phyloP scores from a whole-genome alignment of 2,329 filamentous ascomycete genomes.

The Penicillium sp. region DNA sequence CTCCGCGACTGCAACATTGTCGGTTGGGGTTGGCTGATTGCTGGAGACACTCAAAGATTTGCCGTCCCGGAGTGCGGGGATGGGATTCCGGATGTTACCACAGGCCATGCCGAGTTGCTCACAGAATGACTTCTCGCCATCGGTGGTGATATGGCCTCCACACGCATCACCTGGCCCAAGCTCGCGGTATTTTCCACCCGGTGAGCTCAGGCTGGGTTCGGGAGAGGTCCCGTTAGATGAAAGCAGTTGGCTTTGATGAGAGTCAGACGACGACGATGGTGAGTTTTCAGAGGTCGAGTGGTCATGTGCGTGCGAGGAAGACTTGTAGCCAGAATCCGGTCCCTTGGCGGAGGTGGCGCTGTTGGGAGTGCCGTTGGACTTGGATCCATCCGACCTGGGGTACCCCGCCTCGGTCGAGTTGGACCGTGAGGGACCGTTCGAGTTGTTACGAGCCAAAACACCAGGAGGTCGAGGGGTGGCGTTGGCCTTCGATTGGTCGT shows the following conservation, averaged over 20 bases:
- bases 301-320: constrained; percentile 23
- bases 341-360: constrained; percentile 16
- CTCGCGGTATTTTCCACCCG: constrained; percentile 39
- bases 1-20: constrained; percentile 7
- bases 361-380: constrained; percentile 12
- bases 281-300: constrained; percentile 47
- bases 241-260: constrained; percentile 43
- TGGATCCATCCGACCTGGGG: constrained; percentile 9
- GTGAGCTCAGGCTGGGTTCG: constrained; percentile 47
- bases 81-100: constrained; percentile 47
- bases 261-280: constrained; percentile 51
- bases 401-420: constrained; percentile 11
- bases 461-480: constrained; percentile 29
- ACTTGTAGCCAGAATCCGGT: constrained; percentile 21
- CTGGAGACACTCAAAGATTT: constrained; percentile 33
- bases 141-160: constrained; percentile 28
- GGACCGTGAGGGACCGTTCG: constrained; percentile 14
- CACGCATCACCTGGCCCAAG: constrained; percentile 30
- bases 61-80: constrained; percentile 39
- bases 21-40: constrained; percentile 19
- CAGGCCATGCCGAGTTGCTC: constrained; percentile 47
- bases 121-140: constrained; percentile 50
- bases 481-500: constrained; percentile 27
- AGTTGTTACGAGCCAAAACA: constrained; percentile 30
- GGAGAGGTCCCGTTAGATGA: constrained; percentile 55